These are phyloP conservation scores for Hyphopichia burtonii DNA, from an alignment of 1,139 yeast species.

Conservation along the genomic window DNA sequence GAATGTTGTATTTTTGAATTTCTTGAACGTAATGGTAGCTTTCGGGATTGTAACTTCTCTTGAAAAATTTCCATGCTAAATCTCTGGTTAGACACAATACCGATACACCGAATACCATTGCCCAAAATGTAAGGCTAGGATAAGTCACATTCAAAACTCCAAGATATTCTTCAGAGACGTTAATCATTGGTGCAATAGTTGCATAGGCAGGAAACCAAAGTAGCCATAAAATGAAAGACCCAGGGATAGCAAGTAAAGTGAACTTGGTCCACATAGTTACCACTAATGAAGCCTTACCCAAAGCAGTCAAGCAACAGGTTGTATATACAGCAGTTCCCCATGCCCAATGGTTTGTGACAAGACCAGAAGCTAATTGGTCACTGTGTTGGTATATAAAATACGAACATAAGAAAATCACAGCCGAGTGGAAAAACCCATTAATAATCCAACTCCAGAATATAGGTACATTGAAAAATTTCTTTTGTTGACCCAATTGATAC, in stretches of 20 bases:
- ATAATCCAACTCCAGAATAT: slow-evolving; percentile 98
- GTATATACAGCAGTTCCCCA: slow-evolving; percentile 95
- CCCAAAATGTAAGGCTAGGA: slow-evolving; percentile 83
- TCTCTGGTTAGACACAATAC: slow-evolving; percentile 80
- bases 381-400: slow-evolving; percentile 70
- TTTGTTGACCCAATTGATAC: slow-evolving; percentile 85
- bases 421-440: slow-evolving; percentile 94
- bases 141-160: slow-evolving; percentile 80
- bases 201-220: slow-evolving; percentile 87
- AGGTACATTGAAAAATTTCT: slow-evolving; percentile 82
- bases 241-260: slow-evolving; percentile 90
- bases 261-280: slow-evolving; percentile 95
- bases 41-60: slow-evolving; percentile 88
- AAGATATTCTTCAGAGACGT: slow-evolving; percentile 79
- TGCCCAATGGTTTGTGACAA: slow-evolving; percentile 85
- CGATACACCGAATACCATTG: slow-evolving; percentile 73
- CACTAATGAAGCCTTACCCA: slow-evolving; percentile 92
- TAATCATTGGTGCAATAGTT: slow-evolving; percentile 75
- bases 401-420: slow-evolving; percentile 74
- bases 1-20: slow-evolving; percentile 92
- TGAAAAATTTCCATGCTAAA: slow-evolving; percentile 90
- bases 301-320: slow-evolving; percentile 80
- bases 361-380: slow-evolving; percentile 64
- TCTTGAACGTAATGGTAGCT: slow-evolving; percentile 95
- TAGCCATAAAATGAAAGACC: slow-evolving; percentile 84